Evolutionary conservation across 257 asterid genomes (phyloP).

Genomic region (Lithospermum erythrorhizon): DNA sequence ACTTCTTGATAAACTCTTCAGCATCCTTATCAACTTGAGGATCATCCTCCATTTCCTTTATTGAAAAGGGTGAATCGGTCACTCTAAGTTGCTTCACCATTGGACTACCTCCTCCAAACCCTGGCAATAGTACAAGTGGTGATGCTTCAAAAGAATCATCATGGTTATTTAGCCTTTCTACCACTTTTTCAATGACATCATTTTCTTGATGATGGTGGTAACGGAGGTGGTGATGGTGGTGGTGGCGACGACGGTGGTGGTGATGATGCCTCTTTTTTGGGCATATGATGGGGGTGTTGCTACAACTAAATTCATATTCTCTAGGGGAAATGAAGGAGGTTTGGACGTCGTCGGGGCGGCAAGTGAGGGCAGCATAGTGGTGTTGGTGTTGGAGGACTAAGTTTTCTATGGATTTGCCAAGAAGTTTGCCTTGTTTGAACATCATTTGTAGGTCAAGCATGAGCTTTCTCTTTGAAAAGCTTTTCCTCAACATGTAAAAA

Average conservation of each 20-base stretch:
- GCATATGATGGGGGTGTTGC: conserved; percentile 21
- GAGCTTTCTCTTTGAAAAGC: conserved; percentile 24
- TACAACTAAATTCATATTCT: conserved; percentile 39
- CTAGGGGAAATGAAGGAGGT: conserved; percentile 21
- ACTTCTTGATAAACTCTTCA: conserved; percentile 29
- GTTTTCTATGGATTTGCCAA: conserved; percentile 24
- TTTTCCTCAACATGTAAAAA: conserved; percentile 27
- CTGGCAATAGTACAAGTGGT: conserved; percentile 19
- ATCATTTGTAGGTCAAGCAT: conserved; percentile 19
- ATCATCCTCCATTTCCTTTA: conserved; percentile 28
- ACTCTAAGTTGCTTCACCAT: conserved; percentile 34
- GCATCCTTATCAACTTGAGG: conserved; percentile 39
- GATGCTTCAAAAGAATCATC: conserved; percentile 15
- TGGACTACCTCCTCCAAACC: conserved; percentile 29
- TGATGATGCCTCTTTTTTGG: conserved; percentile 16
- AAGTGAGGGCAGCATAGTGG: conserved; percentile 18
- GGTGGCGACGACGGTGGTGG: neutral
- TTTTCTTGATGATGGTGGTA: conserved; percentile 2
- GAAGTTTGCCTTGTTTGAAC: conserved; percentile 21
- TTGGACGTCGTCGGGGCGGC: conserved; percentile 20
- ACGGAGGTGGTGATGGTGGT: neutral
- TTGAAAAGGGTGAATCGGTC: conserved; percentile 36
- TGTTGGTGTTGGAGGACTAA: conserved; percentile 23
- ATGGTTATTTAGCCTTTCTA: conserved; percentile 10
- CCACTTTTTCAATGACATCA: conserved; percentile 12